Conservation (phyloP, 73 alveolate species). For the Blepharisma stoltei region DNA sequence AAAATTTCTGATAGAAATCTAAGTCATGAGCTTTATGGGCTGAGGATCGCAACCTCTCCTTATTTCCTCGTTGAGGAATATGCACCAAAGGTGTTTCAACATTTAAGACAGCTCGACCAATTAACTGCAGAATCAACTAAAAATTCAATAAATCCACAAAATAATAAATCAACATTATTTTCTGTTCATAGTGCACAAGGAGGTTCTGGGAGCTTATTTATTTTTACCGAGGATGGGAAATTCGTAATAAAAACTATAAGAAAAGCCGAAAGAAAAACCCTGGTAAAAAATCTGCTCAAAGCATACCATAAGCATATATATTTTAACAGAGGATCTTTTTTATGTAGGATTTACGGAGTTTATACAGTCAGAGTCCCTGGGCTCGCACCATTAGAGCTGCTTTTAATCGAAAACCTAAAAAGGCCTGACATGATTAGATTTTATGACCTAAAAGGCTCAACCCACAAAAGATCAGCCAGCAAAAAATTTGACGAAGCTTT, state of each 20-base stretch:
- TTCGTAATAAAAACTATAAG: slow-evolving; percentile 88
- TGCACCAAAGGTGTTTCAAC: slow-evolving; percentile 61
- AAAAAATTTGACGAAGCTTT: slow-evolving; percentile 32
- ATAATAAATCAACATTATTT: slow-evolving; percentile 1
- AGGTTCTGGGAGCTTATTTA: slow-evolving; percentile 94
- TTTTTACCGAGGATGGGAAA: slow-evolving; percentile 98
- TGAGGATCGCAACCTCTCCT: neutral
- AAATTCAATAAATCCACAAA: slow-evolving; percentile 55
- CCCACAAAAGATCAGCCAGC: slow-evolving; percentile 58
- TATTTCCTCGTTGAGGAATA: slow-evolving; percentile 37
- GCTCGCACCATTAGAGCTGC: slow-evolving; percentile 18
- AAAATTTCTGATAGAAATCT: no score
- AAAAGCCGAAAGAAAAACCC: slow-evolving; percentile 74
- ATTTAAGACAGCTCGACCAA: slow-evolving; percentile 43
- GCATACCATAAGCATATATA: slow-evolving; percentile 73
- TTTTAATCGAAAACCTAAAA: slow-evolving; percentile 63
- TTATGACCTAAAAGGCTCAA: slow-evolving; percentile 82
- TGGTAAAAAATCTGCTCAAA: slow-evolving; percentile 76
- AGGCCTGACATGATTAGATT: slow-evolving; percentile 59
- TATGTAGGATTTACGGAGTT: neutral
- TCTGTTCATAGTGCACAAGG: slow-evolving; percentile 56
- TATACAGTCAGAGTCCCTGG: slow-evolving; percentile 24
- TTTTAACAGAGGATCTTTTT: slow-evolving; percentile 68
- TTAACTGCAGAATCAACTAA: slow-evolving; percentile 48
- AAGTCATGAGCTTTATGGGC: no score